Evolutionary conservation across 495 filamentous ascomycete species (phyloP).

Genomic region (Podospora pseudoanserina): DNA sequence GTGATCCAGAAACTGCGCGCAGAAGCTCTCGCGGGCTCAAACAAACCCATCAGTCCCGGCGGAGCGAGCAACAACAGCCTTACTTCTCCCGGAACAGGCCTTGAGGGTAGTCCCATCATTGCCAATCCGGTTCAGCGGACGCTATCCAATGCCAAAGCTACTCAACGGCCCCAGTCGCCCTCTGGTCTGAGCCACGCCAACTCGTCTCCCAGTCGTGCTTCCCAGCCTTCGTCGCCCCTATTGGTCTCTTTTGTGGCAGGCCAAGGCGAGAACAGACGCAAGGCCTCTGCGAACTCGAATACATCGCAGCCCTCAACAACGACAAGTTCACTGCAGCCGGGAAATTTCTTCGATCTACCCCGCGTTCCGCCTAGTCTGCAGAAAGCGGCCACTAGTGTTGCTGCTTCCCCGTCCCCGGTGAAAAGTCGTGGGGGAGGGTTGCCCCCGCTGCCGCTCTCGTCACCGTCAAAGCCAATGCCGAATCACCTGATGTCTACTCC

Average conservation of each 20-base stretch:
- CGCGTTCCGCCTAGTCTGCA: constrained; percentile 57
- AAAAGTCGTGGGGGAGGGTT: constrained; percentile 62
- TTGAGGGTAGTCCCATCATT: constrained; percentile 83
- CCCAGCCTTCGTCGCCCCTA: constrained; percentile 91
- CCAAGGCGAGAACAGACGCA: constrained; percentile 47
- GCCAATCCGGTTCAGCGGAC: constrained; percentile 77
- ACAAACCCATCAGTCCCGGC: constrained; percentile 45
- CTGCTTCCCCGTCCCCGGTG: constrained; percentile 70
- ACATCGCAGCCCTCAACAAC: constrained; percentile 75
- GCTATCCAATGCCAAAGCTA: constrained; percentile 69
- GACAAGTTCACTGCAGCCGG: constrained; percentile 66
- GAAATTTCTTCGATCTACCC: constrained; percentile 67
- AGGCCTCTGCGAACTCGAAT: constrained; percentile 81
- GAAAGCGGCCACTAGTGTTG: constrained; percentile 55
- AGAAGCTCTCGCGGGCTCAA: constrained; percentile 73
- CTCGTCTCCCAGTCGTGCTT: constrained; percentile 79
- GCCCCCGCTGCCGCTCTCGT: constrained; percentile 42
- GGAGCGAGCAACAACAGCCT: constrained; percentile 36
- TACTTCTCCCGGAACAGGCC: constrained; percentile 52
- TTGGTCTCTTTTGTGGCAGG: constrained; percentile 89
- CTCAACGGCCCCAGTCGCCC: constrained; percentile 79
- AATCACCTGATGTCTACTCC: constrained; percentile 41
- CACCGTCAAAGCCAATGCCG: constrained; percentile 43
- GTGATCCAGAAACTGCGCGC: constrained; percentile 92
- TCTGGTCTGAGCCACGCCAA: constrained; percentile 73